Evolutionary conservation across 106 monocot species (phyloP), one percentile per base, ranked within the genome.

Genomic region (Dioscorea dumetorum): DNA sequence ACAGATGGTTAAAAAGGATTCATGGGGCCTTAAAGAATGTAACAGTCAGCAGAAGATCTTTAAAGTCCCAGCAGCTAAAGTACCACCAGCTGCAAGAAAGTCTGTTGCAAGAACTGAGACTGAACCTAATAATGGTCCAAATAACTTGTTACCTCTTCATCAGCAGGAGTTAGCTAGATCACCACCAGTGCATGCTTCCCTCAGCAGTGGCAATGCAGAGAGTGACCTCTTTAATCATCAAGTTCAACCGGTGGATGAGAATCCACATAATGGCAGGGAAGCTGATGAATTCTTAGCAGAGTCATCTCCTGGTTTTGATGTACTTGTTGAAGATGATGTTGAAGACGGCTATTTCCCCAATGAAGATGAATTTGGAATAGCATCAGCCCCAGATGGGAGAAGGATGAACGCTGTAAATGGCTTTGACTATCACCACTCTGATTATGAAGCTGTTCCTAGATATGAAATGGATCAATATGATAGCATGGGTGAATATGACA

Each of bases 271-370:
- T 71, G 81, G 77, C 61, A 72, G 75, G 71, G 81, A 84, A 4
- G 65, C 57, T 69, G 86, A 84, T 31, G 88, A 89, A 15, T 82
- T 76, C 70, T 68, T 88, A 60, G 63, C 67, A 12, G 88, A 97
- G 67, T 78, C 79, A 24, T 87, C 91, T 63, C 84, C 95, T 57
- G 91, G 91, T 31, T 88, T 91, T 72, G 91, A 85, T 74, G 83
- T 85, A 63, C 76, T 80, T 20, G 81, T 73, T 4, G 83, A 84
- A 56, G 73, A 78, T 76, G 77, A 76, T 22, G 58, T 49, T 18
- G 65, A 82, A 65, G 80, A 82, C 54, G 72, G 68, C 8, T 81
- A 83, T 66, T 76, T 71, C 21, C 82, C 74, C 2, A 66, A 79
- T 54, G 83, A 78, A 70, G 78, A 83, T 33, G 78, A 81, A 0